phyloP scores from a whole-genome alignment of 2,329 filamentous ascomycete genomes.

The Clathrospora elynae region DNA sequence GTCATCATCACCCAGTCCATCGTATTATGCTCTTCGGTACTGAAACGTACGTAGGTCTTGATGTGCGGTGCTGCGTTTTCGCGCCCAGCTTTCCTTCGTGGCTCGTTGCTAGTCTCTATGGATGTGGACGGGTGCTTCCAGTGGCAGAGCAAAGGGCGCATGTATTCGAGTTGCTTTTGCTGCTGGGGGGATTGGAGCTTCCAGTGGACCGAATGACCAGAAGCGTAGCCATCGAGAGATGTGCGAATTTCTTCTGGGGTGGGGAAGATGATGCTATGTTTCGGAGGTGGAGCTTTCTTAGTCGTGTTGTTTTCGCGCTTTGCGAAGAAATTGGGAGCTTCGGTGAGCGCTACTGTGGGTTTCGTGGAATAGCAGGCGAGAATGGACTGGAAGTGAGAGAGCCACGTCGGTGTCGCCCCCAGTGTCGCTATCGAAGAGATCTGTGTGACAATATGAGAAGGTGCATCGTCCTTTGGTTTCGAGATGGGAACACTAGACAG shows the following conservation, averaged over 20 bases:
- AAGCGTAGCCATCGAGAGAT: constrained; percentile 77
- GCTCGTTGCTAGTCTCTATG: background rate
- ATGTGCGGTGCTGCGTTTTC: constrained; percentile 78
- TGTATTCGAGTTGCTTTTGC: constrained; percentile 72
- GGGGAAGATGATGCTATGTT: constrained; percentile 77
- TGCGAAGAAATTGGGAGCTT: constrained; percentile 14
- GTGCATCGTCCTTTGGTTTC: constrained; percentile 40
- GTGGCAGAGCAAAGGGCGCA: constrained; percentile 72
- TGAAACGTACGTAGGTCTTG: constrained; percentile 81
- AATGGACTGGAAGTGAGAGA: constrained; percentile 60
- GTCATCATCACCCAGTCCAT: constrained; percentile 88
- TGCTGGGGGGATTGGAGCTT: constrained; percentile 74
- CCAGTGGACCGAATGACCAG: constrained; percentile 80
- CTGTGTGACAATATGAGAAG: constrained; percentile 60
- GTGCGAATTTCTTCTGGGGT: constrained; percentile 76
- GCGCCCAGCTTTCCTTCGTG: constrained; percentile 33
- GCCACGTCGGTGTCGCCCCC: constrained; percentile 72
- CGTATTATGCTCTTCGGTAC: constrained; percentile 43
- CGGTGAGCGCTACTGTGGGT: constrained; percentile 3
- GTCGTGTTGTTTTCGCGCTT: constrained; percentile 6
- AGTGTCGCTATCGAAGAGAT: constrained; percentile 84
- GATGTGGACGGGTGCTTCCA: constrained; percentile 62
- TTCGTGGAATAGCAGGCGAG: constrained; percentile 19
- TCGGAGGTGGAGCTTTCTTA: constrained; percentile 53
- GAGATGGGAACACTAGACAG: constrained; percentile 56